Percentiles rank a stretch among this genome's conserved stretches.
phyloP scores from a whole-genome alignment of 768 basidiomycete species.

The Bullera alba region DNA sequence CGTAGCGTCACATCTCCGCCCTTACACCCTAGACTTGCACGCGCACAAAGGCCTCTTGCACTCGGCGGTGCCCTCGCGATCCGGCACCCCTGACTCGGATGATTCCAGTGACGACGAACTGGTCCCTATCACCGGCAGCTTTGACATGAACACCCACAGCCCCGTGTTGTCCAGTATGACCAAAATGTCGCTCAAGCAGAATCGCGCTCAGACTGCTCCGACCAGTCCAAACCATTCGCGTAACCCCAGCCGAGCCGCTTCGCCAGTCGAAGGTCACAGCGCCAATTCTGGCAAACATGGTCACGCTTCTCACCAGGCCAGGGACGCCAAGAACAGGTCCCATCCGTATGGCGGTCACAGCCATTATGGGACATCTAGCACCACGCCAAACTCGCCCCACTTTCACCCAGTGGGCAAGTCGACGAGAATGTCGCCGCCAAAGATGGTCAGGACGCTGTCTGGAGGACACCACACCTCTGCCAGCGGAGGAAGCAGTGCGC shows the following conservation, averaged over 20 bases:
- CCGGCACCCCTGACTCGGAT: slow-evolving; percentile 32
- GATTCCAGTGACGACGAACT: slow-evolving; percentile 44
- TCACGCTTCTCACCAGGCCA: slow-evolving; percentile 33
- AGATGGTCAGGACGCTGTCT: slow-evolving; percentile 21
- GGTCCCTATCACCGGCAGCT: slow-evolving; percentile 7
- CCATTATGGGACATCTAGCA: slow-evolving; percentile 13
- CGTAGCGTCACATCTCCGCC: slow-evolving; percentile 18
- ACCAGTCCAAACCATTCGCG: slow-evolving; percentile 34
- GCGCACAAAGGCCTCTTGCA: slow-evolving; percentile 13
- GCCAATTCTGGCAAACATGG: slow-evolving; percentile 45
- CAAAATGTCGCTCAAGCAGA: slow-evolving; percentile 43
- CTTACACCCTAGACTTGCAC: slow-evolving; percentile 30
- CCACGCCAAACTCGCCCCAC: slow-evolving; percentile 38
- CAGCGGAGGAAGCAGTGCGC: not conserved
- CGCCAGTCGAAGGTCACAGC: slow-evolving; percentile 41
- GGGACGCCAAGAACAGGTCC: slow-evolving; percentile 39
- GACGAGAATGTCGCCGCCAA: slow-evolving; percentile 37
- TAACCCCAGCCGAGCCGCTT: slow-evolving; percentile 34
- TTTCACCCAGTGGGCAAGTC: slow-evolving; percentile 16
- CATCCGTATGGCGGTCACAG: slow-evolving; percentile 42
- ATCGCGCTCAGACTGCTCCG: slow-evolving; percentile 33
- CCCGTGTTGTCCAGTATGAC: slow-evolving; percentile 47
- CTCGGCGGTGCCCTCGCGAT: slow-evolving; percentile 39
- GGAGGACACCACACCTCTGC: not conserved
- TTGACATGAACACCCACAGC: slow-evolving; percentile 22